phyloP scores from a whole-genome alignment of 2,329 filamentous ascomycete genomes.

The Alternaria gaisen region DNA sequence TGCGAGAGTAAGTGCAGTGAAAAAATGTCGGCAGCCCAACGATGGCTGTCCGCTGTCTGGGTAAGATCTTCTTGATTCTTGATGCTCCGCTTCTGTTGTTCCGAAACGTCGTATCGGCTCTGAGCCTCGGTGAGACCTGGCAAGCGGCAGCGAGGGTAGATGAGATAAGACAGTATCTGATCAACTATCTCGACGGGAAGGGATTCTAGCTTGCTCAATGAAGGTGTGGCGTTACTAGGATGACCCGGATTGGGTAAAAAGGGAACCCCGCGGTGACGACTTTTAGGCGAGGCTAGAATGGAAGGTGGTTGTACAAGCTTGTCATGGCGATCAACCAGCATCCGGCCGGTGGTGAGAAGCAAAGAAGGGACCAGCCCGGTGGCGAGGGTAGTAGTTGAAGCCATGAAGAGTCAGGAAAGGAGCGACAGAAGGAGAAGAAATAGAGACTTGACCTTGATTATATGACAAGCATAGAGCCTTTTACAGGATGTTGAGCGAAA shows the following conservation, averaged over 20 bases:
- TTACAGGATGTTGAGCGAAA: constrained; percentile 16
- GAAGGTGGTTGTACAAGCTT: constrained; percentile 14
- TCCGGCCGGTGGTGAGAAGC: background rate
- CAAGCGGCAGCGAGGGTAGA: constrained; percentile 39
- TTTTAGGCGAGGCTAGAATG: constrained; percentile 6
- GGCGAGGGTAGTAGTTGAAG: constrained; percentile 8
- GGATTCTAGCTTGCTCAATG: constrained; percentile 29
- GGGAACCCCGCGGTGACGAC: background rate
- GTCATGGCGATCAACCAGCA: background rate
- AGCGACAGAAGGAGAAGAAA: background rate
- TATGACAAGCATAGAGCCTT: constrained; percentile 4
- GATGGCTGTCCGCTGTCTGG: constrained; percentile 32
- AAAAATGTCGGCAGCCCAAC: constrained; percentile 43
- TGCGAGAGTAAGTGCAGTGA: constrained; percentile 32
- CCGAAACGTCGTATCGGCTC: constrained; percentile 32
- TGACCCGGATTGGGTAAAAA: background rate
- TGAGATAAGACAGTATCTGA: constrained; percentile 41
- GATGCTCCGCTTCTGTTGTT: constrained; percentile 23
- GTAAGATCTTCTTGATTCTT: constrained; percentile 34
- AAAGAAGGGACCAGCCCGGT: constrained; percentile 8
- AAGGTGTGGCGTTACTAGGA: background rate
- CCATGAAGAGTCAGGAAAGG: constrained; percentile 3
- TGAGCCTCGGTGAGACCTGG: constrained; percentile 41
- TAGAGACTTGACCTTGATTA: background rate
- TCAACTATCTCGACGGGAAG: constrained; percentile 41